phyloP scores from a whole-genome alignment of 441 rosid species.

The Monsonia emarginata region DNA sequence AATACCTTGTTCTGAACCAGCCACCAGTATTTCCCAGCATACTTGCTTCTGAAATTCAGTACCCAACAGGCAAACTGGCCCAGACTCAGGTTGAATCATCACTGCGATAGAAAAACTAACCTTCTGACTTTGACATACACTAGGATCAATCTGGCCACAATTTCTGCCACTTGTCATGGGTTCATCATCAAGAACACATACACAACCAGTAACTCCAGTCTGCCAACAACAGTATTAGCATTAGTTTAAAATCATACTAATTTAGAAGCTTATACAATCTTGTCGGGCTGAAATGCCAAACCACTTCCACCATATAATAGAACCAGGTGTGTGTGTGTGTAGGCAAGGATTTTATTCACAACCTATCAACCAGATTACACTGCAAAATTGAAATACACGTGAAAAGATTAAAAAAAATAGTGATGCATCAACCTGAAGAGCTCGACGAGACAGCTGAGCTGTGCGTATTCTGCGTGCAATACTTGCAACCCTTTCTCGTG shows the following conservation, averaged over 20 bases:
- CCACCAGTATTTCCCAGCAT: constrained; percentile 99
- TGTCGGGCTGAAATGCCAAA: not conserved
- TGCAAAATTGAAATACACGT: not conserved
- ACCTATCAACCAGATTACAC: not conserved
- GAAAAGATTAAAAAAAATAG: too few relatives aligned
- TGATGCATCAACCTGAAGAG: constrained; percentile 55
- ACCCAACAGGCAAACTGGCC: constrained; percentile 96
- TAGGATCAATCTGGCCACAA: constrained; percentile 75
- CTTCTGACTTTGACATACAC: constrained; percentile 70
- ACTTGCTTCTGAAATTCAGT: constrained; percentile 87
- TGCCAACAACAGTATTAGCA: constrained; percentile 31
- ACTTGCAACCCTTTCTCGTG: constrained; percentile 94
- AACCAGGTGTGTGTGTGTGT: too few relatives aligned
- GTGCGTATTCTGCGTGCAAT: constrained; percentile 92
- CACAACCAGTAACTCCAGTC: constrained; percentile 78
- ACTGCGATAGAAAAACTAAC: constrained; percentile 85
- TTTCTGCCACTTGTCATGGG: constrained; percentile 83
- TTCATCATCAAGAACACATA: constrained; percentile 95
- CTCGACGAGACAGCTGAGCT: constrained; percentile 85
- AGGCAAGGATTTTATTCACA: too few relatives aligned
- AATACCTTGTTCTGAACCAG: constrained; percentile 99
- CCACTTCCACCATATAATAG: not conserved
- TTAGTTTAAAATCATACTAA: not conserved
- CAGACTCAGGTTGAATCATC: constrained; percentile 98
- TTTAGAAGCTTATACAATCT: not conserved